A percentile compares a stretch with the other conserved stretches of the same genome.
phyloP scores from a whole-genome alignment of 202 grass and related monocot genomes.

The Cymbopogon flexuosus region DNA sequence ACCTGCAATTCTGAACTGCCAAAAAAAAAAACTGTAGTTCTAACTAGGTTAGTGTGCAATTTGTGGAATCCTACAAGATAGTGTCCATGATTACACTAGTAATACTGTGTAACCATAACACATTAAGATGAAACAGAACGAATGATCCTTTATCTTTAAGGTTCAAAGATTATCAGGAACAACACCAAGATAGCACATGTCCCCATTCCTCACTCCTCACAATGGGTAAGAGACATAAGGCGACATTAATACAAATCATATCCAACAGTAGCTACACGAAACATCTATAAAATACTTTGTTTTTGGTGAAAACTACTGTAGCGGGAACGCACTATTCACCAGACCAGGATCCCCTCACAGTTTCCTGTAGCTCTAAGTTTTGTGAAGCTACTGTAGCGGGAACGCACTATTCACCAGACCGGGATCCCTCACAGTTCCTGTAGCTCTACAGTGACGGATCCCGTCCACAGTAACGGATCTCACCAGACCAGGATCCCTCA shows the following conservation, averaged over 20 bases:
- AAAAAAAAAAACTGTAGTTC: neutral
- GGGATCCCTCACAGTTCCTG: no score
- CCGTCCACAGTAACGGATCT: no score
- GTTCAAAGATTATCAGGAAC: conserved; percentile 14
- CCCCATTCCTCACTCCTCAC: neutral
- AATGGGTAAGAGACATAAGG: neutral
- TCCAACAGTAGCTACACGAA: conserved; percentile 2
- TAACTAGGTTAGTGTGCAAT: neutral
- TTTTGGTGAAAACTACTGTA: no score
- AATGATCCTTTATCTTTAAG: neutral
- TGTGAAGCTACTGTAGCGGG: no score
- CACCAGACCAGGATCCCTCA: no score
- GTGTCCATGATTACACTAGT: neutral
- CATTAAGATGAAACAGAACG: neutral
- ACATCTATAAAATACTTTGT: no score
- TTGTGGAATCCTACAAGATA: neutral
- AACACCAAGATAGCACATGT: neutral
- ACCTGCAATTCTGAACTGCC: conserved; percentile 2
- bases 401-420: no score
- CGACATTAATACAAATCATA: neutral
- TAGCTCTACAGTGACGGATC: no score
- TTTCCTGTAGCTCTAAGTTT: no score
- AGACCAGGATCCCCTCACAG: no score
- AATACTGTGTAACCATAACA: conserved; percentile 17
- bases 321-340: no score